A percentile compares a stretch with the other conserved stretches of the same genome.
These are phyloP conservation scores for Nakazawaea ambrosiae DNA, from an alignment of 805 yeast species.

Conservation along the genomic window DNA sequence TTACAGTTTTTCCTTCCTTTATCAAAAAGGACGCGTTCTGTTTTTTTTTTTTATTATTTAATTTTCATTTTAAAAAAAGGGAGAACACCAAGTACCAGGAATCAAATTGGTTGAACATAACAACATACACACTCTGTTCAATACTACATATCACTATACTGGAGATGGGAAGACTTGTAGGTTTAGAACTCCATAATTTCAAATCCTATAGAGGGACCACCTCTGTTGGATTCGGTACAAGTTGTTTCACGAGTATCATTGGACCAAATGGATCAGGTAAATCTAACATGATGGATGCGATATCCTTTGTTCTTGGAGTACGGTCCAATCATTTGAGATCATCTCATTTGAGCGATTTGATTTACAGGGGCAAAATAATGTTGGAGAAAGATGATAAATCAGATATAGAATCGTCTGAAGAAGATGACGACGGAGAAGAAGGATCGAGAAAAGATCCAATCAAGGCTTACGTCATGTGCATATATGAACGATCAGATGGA, in stretches of 20 bases:
- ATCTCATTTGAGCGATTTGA: constrained; percentile 61
- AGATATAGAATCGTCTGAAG: constrained; percentile 7
- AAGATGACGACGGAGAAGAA: constrained; percentile 14
- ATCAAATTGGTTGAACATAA: no score
- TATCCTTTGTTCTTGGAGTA: constrained; percentile 88
- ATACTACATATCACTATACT: no score
- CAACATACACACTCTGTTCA: no score
- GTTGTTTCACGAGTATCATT: constrained; percentile 81
- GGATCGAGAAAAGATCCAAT: constrained; percentile 29
- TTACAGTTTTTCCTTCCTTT: no score
- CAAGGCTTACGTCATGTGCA: constrained; percentile 70
- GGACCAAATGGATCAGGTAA: constrained; percentile 99
- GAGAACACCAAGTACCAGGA: no score
- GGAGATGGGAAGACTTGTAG: constrained; percentile 74
- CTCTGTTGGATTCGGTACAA: constrained; percentile 73
- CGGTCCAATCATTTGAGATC: constrained; percentile 73
- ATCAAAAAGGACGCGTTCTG: no score
- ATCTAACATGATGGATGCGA: constrained; percentile 94
- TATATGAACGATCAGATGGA: constrained; percentile 60
- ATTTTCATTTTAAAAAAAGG: no score
- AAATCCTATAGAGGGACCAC: constrained; percentile 82
- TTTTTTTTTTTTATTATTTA: no score
- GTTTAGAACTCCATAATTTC: constrained; percentile 78
- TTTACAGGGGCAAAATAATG: constrained; percentile 63
- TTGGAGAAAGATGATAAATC: constrained; percentile 15